Conservation (phyloP, 495 filamentous ascomycete species). For the Podospora tetraspora region DNA sequence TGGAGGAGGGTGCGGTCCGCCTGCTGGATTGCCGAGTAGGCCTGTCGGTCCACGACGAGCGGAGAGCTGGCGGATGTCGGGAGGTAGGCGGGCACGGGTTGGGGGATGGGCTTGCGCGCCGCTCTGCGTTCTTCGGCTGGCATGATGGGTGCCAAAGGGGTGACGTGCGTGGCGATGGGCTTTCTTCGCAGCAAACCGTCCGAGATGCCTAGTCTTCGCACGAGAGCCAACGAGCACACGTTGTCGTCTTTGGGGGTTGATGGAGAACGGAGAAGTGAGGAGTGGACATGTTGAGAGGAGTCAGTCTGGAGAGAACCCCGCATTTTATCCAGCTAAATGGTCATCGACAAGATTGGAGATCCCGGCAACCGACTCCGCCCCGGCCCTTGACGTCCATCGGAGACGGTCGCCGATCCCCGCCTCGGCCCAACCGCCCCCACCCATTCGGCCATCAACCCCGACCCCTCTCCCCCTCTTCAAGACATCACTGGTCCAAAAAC, state of each 20-base stretch:
- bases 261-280: neutral
- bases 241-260: neutral
- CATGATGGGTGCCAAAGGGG: neutral
- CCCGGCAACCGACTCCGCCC: neutral
- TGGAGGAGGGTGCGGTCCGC: slow-evolving; percentile 32
- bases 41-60: slow-evolving; percentile 38
- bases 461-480: neutral
- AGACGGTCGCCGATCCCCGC: neutral
- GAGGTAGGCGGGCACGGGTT: slow-evolving; percentile 46
- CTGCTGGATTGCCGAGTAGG: slow-evolving; percentile 38
- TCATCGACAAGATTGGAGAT: neutral
- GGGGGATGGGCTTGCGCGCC: slow-evolving; percentile 24
- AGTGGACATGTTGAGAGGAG: neutral
- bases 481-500: neutral
- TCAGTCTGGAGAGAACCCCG: neutral
- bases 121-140: neutral
- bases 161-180: neutral
- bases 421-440: neutral
- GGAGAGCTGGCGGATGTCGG: slow-evolving; percentile 36
- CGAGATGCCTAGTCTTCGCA: neutral
- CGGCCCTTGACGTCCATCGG: neutral
- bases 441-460: neutral
- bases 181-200: neutral
- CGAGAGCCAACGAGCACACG: neutral
- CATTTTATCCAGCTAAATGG: neutral